These are phyloP conservation scores for Lachnellula subtilissima DNA, from an alignment of 2,329 filamentous ascomycete species.

Conservation along the genomic window DNA sequence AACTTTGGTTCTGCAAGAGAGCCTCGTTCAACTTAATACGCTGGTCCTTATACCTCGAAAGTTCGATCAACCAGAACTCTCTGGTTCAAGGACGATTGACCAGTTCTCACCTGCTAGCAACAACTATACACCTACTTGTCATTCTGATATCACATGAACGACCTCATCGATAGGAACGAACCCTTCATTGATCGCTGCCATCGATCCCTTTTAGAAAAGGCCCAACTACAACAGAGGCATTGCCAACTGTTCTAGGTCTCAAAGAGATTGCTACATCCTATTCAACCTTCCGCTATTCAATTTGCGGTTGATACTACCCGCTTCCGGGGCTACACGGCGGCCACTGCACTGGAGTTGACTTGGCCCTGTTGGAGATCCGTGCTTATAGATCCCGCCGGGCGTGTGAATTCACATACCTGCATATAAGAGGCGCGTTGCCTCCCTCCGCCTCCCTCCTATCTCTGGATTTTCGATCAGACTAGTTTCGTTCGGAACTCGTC, in stretches of 20 bases:
- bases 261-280: no score
- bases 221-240: no score
- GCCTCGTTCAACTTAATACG: neutral
- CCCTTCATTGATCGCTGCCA: neutral
- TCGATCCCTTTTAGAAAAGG: neutral
- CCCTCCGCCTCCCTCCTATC: no score
- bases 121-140: neutral
- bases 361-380: no score
- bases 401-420: no score
- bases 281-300: neutral
- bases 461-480: neutral
- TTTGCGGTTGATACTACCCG: neutral
- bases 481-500: neutral
- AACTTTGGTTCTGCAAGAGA: neutral
- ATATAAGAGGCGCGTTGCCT: no score
- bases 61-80: no score
- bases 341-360: neutral
- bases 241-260: no score
- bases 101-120: neutral
- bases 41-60: neutral
- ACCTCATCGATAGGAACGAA: neutral
- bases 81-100: no score
- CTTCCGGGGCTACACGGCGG: neutral
- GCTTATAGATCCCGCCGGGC: no score
- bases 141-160: neutral